These are phyloP conservation scores for Lipomyces lipofer DNA, from an alignment of 805 yeast genomes.

Conservation along the genomic window DNA sequence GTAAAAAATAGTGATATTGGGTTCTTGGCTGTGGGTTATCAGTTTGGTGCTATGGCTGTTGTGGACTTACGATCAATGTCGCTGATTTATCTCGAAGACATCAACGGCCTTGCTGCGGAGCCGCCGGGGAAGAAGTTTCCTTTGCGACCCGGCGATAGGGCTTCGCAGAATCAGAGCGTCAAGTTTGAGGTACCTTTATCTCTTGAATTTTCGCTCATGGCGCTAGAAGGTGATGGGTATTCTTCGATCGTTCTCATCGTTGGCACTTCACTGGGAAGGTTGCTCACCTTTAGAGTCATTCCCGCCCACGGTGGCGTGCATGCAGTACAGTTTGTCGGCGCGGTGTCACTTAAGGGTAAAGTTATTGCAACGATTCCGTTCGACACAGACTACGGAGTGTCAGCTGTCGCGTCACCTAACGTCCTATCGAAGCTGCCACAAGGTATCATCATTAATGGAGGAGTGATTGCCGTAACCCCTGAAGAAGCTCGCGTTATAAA, in stretches of 20 bases:
- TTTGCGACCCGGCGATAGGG: conserved; percentile 2
- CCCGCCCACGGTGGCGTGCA: conserved; percentile 67
- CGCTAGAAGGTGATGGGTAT: conserved; percentile 62
- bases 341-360: conserved; percentile 51
- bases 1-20: conserved; percentile 73
- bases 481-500: conserved; percentile 64
- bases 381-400: conserved; percentile 58
- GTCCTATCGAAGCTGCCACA: conserved; percentile 58
- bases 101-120: conserved; percentile 10
- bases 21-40: conserved; percentile 78
- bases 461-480: conserved; percentile 54
- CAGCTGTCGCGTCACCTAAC: conserved; percentile 63
- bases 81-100: conserved; percentile 42
- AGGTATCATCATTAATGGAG: conserved; percentile 64
- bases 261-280: conserved; percentile 77
- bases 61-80: conserved; percentile 67
- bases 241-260: conserved; percentile 71
- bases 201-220: conserved; percentile 73
- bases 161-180: background rate
- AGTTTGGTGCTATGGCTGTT: conserved; percentile 70
- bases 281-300: conserved; percentile 61
- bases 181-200: conserved; percentile 47
- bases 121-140: conserved; percentile 12
- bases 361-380: conserved; percentile 60
- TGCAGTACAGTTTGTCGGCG: conserved; percentile 53